Conservation (phyloP, 257 asterid species). For the Plectranthus barbatus region DNA sequence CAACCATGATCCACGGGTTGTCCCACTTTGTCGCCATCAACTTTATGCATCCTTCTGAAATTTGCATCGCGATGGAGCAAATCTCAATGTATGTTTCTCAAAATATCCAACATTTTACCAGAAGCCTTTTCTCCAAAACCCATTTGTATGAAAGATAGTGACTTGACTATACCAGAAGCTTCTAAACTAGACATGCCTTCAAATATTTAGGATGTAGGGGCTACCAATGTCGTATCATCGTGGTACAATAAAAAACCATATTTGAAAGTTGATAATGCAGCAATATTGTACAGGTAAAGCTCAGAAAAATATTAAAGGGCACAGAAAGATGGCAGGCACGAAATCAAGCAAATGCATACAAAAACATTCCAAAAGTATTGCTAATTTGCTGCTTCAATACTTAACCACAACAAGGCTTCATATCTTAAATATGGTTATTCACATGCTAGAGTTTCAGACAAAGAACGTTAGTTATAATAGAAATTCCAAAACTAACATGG, state of each 20-base stretch:
- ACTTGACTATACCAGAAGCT: not conserved
- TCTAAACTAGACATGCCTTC: not conserved
- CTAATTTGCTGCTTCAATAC: not conserved
- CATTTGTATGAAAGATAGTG: not conserved
- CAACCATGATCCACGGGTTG: not conserved
- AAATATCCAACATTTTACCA: not conserved
- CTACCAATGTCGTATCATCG: no score
- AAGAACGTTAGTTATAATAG: not conserved
- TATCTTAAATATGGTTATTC: no score
- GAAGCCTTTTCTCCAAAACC: not conserved
- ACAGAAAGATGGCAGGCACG: not conserved
- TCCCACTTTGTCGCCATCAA: constrained; percentile 1
- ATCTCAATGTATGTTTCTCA: not conserved
- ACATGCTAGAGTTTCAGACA: not conserved
- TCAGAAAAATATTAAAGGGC: no score
- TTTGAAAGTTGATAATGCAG: no score
- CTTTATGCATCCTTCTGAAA: not conserved
- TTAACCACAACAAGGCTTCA: not conserved
- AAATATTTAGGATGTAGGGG: no score
- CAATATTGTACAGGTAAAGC: no score
- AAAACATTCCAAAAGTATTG: not conserved
- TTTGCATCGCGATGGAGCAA: constrained; percentile 3
- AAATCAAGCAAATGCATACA: not conserved
- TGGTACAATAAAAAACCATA: no score
- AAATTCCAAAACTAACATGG: not conserved